Evolutionary conservation across 139 green algal genomes (phyloP), one percentile per base, ranked within the genome.

Genomic region (Dunaliella sp.): DNA sequence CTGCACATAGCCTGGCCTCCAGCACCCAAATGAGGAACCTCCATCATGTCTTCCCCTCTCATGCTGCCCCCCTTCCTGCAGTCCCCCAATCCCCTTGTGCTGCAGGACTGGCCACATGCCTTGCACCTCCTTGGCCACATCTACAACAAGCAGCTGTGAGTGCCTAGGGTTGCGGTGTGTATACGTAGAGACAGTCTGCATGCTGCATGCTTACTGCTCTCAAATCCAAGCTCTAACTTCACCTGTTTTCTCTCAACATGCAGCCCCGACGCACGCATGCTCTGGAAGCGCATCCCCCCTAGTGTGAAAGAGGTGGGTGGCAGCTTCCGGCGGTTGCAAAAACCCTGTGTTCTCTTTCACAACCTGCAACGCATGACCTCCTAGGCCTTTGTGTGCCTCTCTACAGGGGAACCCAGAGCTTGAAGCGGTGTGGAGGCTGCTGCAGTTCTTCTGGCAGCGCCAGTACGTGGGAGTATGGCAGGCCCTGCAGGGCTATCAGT

Each of bases 251-350:
- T 1, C n/a, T 28, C 0, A 30, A 28, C 82, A 48, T 88, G 82
- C 88, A 93, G 90, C 34, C 57, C 84, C 35, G 90, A 93, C 31
- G 90, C 90, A 24, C 85, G 88, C 1, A 86, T 93, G 21, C 37
- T 91, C 21, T 93, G 90, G 88, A 93, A 91, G 83, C 86, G 90
- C 25, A 90, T 93, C 26, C 90, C 90, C 34, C 26, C 33, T 1
- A 77, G 65, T 3, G 78, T 84, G 2, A 90, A 91, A 35, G 72
- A 88, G 82, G 88, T 85, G 75, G 32, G 36, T 84, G 48, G 48
- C 48, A 65, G 48, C 16, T 7, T 65, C 16, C 7, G 48, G 7
- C 7, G 16, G 48, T 16, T 26, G 48, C 48, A 65, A 16, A 16
- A 65, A 65, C 16, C 48, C 48, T 65, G 48, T 65, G 7, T 16